Base-by-base conservation (phyloP, 345 rosid species). In the Salix dunnii region DNA sequence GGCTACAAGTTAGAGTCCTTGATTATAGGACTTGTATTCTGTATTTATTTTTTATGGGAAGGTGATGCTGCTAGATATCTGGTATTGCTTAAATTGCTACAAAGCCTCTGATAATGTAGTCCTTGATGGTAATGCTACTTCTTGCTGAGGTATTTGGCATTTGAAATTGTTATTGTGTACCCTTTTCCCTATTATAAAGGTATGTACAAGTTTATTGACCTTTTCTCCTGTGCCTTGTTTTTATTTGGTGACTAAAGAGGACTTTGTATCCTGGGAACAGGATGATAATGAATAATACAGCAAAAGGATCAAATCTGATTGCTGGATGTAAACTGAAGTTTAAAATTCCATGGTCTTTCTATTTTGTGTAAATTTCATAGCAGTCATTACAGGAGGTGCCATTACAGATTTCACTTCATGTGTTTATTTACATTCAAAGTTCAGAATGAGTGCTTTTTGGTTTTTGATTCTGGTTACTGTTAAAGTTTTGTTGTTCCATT, bases 391-490 rank as follows among this genome's bases (percentile, higher is more conserved):
- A 40, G 16, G 49, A 46, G 17, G 18, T 12, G 49, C 18, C 49
- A 14, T 14, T 46, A 12, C 28, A 43, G 27, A 23, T 60, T 35
- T 46, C 28, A 20, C 1, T 36, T 23, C 30, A 9, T 33, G 35
- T 2, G 1, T 35, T 13, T 3, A 33, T 35, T 21, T 28, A 72
- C 5, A 9, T 53, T 35, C 49, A 10, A 23, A 31, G 61, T 9
- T 31, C n/a, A 25, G 66, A 23, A 55, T 58, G 17, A 43, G 31
- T 43, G 42, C 58, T 1, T 81, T 21, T 66, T 70, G 40, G 48
- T 58, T 64, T 73, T 74, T 40, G 33, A 33, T 74, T 78, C 58
- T 61, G 6, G 9, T 68, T 75, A 30, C 42, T 40, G 60, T 76
- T 17, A 46, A 33, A 73, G 35, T 18, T 72, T 60, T 69, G 42